phyloP scores from a whole-genome alignment of 805 yeast genomes.

The Saccharomyces kudriavzevii region DNA sequence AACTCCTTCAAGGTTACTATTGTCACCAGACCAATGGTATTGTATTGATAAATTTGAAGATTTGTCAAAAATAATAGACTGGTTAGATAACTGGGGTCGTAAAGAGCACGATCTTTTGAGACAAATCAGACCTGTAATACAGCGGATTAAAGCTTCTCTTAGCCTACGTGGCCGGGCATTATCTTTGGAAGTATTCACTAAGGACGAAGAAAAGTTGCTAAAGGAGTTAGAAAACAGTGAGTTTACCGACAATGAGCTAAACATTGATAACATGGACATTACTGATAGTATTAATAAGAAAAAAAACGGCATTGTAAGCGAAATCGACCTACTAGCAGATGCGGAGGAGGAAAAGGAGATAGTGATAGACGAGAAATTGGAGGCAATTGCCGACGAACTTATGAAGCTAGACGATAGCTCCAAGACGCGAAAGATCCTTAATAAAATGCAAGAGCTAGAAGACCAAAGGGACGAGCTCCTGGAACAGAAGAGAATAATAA shows the following conservation, averaged over 20 bases:
- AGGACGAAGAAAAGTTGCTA: conserved; percentile 36
- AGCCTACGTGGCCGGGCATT: conserved; percentile 50
- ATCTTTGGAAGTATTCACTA: conserved; percentile 36
- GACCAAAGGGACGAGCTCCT: conserved; percentile 23
- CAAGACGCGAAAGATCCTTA: conserved; percentile 20
- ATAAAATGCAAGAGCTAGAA: conserved; percentile 23
- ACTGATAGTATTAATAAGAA: not conserved
- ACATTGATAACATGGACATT: conserved; percentile 2
- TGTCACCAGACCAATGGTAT: conserved; percentile 54
- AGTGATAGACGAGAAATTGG: conserved; percentile 16
- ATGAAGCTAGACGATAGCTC: conserved; percentile 32
- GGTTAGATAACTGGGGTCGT: conserved; percentile 70
- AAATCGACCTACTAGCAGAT: not conserved
- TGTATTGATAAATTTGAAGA: conserved; percentile 56
- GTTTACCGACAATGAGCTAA: conserved; percentile 29
- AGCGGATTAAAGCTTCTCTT: conserved; percentile 35
- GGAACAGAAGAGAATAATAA: conserved; percentile 12
- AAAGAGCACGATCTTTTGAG: conserved; percentile 61
- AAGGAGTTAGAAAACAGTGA: conserved; percentile 34
- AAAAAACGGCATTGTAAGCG: conserved; percentile 3
- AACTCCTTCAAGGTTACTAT: conserved; percentile 45
- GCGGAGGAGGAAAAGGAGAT: conserved; percentile 7
- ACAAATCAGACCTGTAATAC: conserved; percentile 37
- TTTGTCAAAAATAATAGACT: conserved; percentile 44
- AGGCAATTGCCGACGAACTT: conserved; percentile 30